These are phyloP conservation scores for Aureoboletus auriporus DNA, from an alignment of 768 basidiomycete genomes.

Conservation along the genomic window DNA sequence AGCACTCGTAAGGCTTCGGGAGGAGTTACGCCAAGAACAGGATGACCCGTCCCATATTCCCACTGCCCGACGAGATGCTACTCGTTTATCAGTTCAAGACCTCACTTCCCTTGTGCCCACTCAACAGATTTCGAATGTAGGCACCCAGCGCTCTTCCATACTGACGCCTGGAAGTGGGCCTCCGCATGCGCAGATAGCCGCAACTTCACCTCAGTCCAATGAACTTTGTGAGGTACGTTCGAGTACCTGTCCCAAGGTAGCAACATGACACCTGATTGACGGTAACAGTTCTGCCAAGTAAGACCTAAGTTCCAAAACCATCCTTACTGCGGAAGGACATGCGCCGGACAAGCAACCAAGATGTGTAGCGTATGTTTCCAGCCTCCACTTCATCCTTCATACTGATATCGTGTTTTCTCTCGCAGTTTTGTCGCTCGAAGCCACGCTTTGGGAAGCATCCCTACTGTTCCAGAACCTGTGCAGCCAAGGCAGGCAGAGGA, in stretches of 20 bases:
- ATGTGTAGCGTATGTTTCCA: constrained; percentile 24
- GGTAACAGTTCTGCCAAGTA: constrained; percentile 43
- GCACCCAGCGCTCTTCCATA: constrained; percentile 2
- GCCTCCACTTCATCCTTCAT: background rate
- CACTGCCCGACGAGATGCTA: constrained; percentile 22
- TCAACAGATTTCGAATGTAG: constrained; percentile 1
- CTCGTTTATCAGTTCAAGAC: constrained; percentile 31
- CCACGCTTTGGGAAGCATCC: constrained; percentile 32
- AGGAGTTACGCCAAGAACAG: constrained; percentile 42
- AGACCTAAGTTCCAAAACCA: constrained; percentile 58
- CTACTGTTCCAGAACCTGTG: constrained; percentile 32
- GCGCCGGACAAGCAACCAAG: constrained; percentile 44
- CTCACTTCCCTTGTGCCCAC: constrained; percentile 21
- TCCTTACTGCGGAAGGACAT: constrained; percentile 63
- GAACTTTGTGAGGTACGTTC: constrained; percentile 29
- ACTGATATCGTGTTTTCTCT: constrained; percentile 6
- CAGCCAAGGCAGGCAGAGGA: constrained; percentile 20
- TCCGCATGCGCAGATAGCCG: background rate
- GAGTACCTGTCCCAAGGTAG: background rate
- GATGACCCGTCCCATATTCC: constrained; percentile 25
- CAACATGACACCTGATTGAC: constrained; percentile 5
- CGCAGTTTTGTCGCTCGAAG: constrained; percentile 27
- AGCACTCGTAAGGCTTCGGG: constrained; percentile 59
- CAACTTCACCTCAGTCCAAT: constrained; percentile 4
- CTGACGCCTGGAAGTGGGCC: constrained; percentile 1